Evolutionary conservation across 1,284 basidiomycete species (phyloP).

Genomic region (Singerocomus inundabilis): DNA sequence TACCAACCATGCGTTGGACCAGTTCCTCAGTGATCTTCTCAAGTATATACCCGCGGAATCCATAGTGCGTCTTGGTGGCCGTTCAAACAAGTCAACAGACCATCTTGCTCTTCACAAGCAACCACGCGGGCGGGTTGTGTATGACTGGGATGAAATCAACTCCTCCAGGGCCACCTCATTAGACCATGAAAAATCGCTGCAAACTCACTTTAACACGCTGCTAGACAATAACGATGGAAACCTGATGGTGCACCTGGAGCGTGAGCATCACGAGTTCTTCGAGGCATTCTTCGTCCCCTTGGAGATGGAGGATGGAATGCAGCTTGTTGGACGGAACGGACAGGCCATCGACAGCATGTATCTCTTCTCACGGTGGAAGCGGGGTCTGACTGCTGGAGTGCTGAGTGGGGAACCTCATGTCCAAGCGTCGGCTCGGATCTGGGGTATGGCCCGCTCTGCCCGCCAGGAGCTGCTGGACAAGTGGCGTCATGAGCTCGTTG

Average conservation of each 20-base stretch:
- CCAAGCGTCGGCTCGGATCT: conserved; percentile 37
- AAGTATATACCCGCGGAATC: conserved; percentile 44
- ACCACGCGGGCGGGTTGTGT: conserved; percentile 8
- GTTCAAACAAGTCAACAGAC: conserved; percentile 45
- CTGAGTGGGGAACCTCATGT: conserved; percentile 36
- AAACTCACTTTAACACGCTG: background rate
- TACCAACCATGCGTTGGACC: conserved; percentile 67
- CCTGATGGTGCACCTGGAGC: conserved; percentile 36
- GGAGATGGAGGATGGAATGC: conserved; percentile 41
- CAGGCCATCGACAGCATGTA: conserved; percentile 36
- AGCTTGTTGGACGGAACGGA: conserved; percentile 41
- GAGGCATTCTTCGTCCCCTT: conserved; percentile 48
- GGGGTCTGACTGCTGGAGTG: conserved; percentile 43
- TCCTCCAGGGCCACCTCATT: conserved; percentile 22
- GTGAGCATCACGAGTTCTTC: conserved; percentile 39
- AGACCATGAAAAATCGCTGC: conserved; percentile 29
- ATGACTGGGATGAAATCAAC: conserved; percentile 42
- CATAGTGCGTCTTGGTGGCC: conserved; percentile 58
- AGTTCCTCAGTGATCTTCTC: conserved; percentile 58
- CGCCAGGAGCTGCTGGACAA: conserved; percentile 34
- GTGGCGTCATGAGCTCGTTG: conserved; percentile 43
- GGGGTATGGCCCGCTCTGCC: conserved; percentile 39
- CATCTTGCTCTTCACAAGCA: conserved; percentile 40
- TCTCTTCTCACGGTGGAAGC: conserved; percentile 47
- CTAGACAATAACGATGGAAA: background rate